A percentile compares a stretch with the other conserved stretches of the same genome.
Conservation (phyloP, 805 yeast genomes). For the Dipodascopsis tothii region DNA sequence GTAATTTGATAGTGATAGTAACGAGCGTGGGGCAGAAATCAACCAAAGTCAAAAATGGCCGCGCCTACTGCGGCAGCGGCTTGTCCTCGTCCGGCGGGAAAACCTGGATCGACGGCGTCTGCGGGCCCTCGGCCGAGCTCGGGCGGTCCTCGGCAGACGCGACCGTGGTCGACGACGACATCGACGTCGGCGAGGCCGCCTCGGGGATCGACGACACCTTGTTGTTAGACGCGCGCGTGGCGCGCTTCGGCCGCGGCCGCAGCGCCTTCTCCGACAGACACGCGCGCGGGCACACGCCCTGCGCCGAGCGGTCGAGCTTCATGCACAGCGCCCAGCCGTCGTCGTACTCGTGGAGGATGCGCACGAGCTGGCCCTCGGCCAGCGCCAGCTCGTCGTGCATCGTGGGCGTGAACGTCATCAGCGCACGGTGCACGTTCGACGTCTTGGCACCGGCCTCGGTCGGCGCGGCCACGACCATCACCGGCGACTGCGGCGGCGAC, state of each 20-base stretch:
- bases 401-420: slow-evolving; percentile 23
- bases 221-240: slow-evolving; percentile 4
- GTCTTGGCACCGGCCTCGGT: slow-evolving; percentile 9
- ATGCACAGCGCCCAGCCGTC: slow-evolving; percentile 26
- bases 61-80: too few relatives aligned
- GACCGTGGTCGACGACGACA: neutral
- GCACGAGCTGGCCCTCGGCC: slow-evolving; percentile 24
- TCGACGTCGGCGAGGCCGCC: slow-evolving; percentile 1
- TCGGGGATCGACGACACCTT: neutral
- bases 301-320: slow-evolving; percentile 21
- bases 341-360: slow-evolving; percentile 25
- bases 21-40: too few relatives aligned
- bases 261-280: slow-evolving; percentile 19
- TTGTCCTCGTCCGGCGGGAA: slow-evolving; percentile 21
- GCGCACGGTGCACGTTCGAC: slow-evolving; percentile 24
- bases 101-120: slow-evolving; percentile 21
- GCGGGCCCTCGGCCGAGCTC: slow-evolving; percentile 3
- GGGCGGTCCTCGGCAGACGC: neutral
- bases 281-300: slow-evolving; percentile 22
- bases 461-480: neutral
- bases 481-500: slow-evolving; percentile 1
- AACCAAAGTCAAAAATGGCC: too few relatives aligned
- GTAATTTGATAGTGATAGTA: too few relatives aligned
- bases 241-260: slow-evolving; percentile 22
- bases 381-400: slow-evolving; percentile 26